Base-by-base conservation (phyloP, 208 protist species). In the Acanthamoeba rhysodes region DNA sequence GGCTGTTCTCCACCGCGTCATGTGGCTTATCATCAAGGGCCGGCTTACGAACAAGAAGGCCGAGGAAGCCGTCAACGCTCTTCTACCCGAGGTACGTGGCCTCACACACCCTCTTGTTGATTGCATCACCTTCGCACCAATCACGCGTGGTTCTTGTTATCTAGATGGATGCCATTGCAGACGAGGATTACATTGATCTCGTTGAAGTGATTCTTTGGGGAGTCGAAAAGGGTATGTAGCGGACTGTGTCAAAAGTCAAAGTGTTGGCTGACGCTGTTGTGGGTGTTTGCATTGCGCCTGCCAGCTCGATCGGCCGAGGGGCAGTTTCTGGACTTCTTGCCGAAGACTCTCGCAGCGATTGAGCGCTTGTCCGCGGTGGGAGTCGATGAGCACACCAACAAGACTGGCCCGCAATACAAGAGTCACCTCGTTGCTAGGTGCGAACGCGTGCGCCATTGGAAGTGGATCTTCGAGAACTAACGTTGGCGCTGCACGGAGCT, bases 1-100 rank as follows among this genome's bases (percentile, higher is more conserved):
- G 22, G 29, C 59, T 57, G 45, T 74, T 41, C 64, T 93, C 53
- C 29, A 57, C 6, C 57, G 62, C 10, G 48, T 93, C 27, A 93
- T 93, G 87, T 93, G 87, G 87, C 87, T 93, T n/a, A 53, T 93
- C 45, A 53, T 93, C 37, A 93, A 93, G 29, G 66, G 66, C n/a
- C 10, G 27, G 20, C 57, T 93, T n/a, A n/a, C n/a, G 22, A 78
- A 78, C 41, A 93, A 93, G 66, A 93, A 74, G 29, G 87, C 87
- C 14, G 87, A 70, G 66, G 87, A 93, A 24, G 57, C 64, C 27
- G 87, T 93, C 87, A 93, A 93, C 10, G 41, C 48, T 32, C 29
- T 93, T 2, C 41, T 93, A 6, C 62, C 87, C 3, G 87, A 93
- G 87, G 87, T 76, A 76, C 59, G 0, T 66, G 22, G 8, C 24